These are phyloP conservation scores for Asterella californica DNA, from an alignment of 225 moss, liverwort and hornwort genomes.

Conservation along the genomic window DNA sequence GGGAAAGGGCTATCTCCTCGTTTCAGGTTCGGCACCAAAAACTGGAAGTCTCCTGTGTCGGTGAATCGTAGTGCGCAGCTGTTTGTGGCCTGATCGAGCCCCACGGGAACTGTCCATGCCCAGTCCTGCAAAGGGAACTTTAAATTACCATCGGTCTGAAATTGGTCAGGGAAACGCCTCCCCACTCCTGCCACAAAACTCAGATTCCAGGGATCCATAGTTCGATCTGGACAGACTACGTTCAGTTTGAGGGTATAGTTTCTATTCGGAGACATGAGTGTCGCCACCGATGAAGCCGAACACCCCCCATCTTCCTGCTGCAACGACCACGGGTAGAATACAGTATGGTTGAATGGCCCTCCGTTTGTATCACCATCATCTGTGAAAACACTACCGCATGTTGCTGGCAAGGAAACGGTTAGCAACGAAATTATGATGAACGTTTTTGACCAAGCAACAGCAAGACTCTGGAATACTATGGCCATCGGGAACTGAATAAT, in stretches of 20 bases:
- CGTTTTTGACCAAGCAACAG: neutral
- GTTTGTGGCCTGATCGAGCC: neutral
- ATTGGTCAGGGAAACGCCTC: neutral
- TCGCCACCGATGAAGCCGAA: neutral
- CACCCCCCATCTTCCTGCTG: neutral
- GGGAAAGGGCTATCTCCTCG: neutral
- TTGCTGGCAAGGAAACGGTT: neutral
- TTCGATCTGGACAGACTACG: neutral
- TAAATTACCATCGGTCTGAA: neutral
- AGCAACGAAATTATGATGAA: neutral
- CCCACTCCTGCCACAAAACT: conserved; percentile 1
- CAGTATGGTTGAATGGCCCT: neutral
- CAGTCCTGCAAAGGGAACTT: neutral
- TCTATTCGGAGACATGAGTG: neutral
- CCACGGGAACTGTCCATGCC: neutral
- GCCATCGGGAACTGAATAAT: neutral
- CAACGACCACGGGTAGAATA: neutral
- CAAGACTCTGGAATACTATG: neutral
- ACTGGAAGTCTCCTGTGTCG: neutral
- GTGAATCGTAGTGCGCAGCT: conserved; percentile 4
- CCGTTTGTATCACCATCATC: neutral
- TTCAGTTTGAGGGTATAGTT: neutral
- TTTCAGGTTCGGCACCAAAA: neutral
- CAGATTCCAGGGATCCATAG: conserved; percentile 1
- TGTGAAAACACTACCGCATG: neutral